Percentiles rank a stretch among this genome's conserved stretches.
Evolutionary conservation across 164 flowering plant genomes (phyloP).

Genomic region (Nymphaea colorata): DNA sequence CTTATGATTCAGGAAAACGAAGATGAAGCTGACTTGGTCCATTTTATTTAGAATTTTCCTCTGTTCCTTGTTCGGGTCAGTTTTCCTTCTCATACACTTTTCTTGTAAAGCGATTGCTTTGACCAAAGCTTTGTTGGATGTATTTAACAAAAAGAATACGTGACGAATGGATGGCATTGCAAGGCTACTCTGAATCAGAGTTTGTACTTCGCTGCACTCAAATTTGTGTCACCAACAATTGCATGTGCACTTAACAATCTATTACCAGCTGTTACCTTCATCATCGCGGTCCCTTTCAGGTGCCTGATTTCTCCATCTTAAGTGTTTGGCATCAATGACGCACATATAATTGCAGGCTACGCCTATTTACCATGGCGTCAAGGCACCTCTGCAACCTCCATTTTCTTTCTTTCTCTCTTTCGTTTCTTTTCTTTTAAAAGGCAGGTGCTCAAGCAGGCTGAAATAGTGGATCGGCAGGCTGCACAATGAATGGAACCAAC

Average conservation of each 20-base stretch:
- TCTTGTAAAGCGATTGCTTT: background rate
- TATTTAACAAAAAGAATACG: background rate
- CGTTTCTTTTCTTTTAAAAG: too few species aligned
- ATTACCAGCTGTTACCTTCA: slow-evolving; percentile 27
- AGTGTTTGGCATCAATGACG: too few species aligned
- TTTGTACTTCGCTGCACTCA: slow-evolving; percentile 24
- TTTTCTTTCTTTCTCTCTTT: too few species aligned
- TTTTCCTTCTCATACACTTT: background rate
- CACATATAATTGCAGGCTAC: too few species aligned
- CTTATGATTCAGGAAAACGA: slow-evolving; percentile 29
- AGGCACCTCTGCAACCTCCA: too few species aligned
- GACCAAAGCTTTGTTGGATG: too few species aligned
- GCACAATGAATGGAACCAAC: too few species aligned
- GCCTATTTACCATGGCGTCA: too few species aligned
- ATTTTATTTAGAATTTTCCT: slow-evolving; percentile 36
- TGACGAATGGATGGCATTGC: background rate
- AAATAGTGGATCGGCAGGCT: too few species aligned
- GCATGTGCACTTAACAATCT: slow-evolving; percentile 23
- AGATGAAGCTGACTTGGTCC: slow-evolving; percentile 26
- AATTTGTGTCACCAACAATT: slow-evolving; percentile 20
- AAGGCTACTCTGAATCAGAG: slow-evolving; percentile 28
- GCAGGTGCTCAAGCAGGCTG: too few species aligned
- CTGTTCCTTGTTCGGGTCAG: slow-evolving; percentile 59
- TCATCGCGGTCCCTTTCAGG: slow-evolving; percentile 27
- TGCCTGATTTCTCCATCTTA: background rate